Evolutionary conservation across 345 rosid genomes (phyloP).

Genomic region (Erysimum cheiranthoides): DNA sequence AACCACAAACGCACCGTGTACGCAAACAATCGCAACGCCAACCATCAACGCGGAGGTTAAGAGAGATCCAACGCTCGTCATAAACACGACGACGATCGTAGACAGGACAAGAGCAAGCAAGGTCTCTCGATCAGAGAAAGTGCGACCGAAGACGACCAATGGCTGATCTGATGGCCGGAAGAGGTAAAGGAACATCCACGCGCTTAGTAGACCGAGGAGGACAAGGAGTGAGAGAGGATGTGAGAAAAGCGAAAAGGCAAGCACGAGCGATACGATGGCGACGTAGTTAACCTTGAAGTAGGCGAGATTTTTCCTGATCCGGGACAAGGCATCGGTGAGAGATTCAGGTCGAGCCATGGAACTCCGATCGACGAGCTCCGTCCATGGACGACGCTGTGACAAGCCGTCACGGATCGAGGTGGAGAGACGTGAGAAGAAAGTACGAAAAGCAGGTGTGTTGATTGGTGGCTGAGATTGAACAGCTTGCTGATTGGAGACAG

Average conservation of each 20-base stretch:
- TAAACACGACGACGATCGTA: slow-evolving; percentile 70
- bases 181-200: slow-evolving; percentile 72
- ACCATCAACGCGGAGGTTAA: slow-evolving; percentile 70
- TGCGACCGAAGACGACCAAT: slow-evolving; percentile 64
- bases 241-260: slow-evolving; percentile 73
- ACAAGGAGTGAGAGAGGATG: slow-evolving; percentile 82
- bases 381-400: slow-evolving; percentile 87
- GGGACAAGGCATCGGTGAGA: slow-evolving; percentile 69
- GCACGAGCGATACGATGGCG: slow-evolving; percentile 61
- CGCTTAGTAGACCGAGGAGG: slow-evolving; percentile 61
- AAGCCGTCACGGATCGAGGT: slow-evolving; percentile 71
- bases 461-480: slow-evolving; percentile 66
- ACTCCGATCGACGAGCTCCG: slow-evolving; percentile 68
- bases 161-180: slow-evolving; percentile 88
- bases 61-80: slow-evolving; percentile 82
- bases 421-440: slow-evolving; percentile 71
- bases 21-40: slow-evolving; percentile 71
- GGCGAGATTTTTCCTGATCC: slow-evolving; percentile 66
- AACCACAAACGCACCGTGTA: slow-evolving; percentile 84
- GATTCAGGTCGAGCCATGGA: slow-evolving; percentile 68
- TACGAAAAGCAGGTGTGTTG: slow-evolving; percentile 76
- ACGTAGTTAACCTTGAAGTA: slow-evolving; percentile 81
- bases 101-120: slow-evolving; percentile 57
- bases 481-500: slow-evolving; percentile 55
- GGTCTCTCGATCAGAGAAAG: slow-evolving; percentile 80